Evolutionary conservation across 2,329 filamentous ascomycete genomes (phyloP), one percentile per base, ranked within the genome.

Genomic region (Pyricularia grisea): DNA sequence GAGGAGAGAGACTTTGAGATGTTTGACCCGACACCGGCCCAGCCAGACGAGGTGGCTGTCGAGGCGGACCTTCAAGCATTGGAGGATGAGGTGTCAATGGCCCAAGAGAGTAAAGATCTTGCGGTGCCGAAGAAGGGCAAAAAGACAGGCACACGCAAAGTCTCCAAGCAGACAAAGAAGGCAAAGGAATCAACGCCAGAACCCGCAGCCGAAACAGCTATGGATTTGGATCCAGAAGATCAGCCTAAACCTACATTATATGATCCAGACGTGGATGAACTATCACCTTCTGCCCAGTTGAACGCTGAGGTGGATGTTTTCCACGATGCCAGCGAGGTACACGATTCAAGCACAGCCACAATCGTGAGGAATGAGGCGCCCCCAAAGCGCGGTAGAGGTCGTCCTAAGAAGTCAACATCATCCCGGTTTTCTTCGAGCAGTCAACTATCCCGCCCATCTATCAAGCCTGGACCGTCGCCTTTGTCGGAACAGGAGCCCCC

Each of bases 81-180:
- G 11, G 81, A 85, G 69, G 78, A 79, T 23, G 82, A 87, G 69
- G 84, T 85, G 80, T 69, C 77, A 5, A 77, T 82, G 23, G 75
- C 76, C 27, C 71, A 74, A 23, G 72, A 76, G 5, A 72, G 74
- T 28, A 70, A 75, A 10, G 80, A 83, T 60, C 73, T 84, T 0
- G 76, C 79, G 4, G 78, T 84, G 12, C 80, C 84, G 4, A 87
- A 87, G 76, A 87, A 85, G 74, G 84, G 82, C 30, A 83, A 83
- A 66, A 87, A 87, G 72, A 75, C 82, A 7, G 81, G 77, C n/a
- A 77, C 80, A 3, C 81, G 81, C 64, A 88, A 87, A 72, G 80
- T 72, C 0, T 85, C 85, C 0, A 87, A 86, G 74, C 83, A 85
- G 71, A 80, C 80, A 11, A 84, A 83, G 73, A 85, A 83, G 73